A percentile compares a stretch with the other conserved stretches of the same genome.
phyloP scores from a whole-genome alignment of 1,284 basidiomycete species.

The Cutaneotrichosporon spelunceum region DNA sequence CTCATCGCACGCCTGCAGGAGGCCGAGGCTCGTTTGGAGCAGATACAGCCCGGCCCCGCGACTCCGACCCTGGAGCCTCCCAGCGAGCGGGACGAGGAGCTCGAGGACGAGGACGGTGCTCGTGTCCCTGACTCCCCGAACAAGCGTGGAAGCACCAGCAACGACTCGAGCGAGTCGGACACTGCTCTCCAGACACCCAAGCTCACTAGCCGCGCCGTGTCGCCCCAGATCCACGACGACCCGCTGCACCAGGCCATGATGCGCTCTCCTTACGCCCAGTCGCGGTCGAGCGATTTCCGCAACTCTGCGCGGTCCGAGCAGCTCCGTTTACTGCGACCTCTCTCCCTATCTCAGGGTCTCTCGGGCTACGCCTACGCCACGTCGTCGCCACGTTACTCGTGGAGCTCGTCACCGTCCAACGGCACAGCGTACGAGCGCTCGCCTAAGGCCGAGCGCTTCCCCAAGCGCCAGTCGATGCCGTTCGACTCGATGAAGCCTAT shows the following conservation, averaged over 20 bases:
- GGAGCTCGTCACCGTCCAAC: slow-evolving; percentile 26
- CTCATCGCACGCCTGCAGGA: slow-evolving; percentile 19
- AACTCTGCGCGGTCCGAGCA: slow-evolving; percentile 10
- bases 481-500: slow-evolving; percentile 35
- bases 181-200: slow-evolving; percentile 23
- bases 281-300: slow-evolving; percentile 33
- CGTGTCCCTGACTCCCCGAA: slow-evolving; percentile 10
- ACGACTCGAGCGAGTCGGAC: slow-evolving; percentile 29
- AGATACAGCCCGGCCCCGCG: slow-evolving; percentile 1
- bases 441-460: slow-evolving; percentile 32
- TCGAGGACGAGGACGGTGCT: slow-evolving; percentile 17
- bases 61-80: slow-evolving; percentile 21
- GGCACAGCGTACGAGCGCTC: slow-evolving; percentile 27
- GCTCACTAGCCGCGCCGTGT: slow-evolving; percentile 21
- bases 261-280: slow-evolving; percentile 66
- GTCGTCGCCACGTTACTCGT: slow-evolving; percentile 43
- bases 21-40: slow-evolving; percentile 18
- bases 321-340: slow-evolving; percentile 42
- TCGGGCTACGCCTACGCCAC: slow-evolving; percentile 71
- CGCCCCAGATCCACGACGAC: slow-evolving; percentile 51
- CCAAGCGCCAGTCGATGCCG: slow-evolving; percentile 34
- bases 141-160: slow-evolving; percentile 23
- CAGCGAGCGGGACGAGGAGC: slow-evolving; percentile 23
- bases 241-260: slow-evolving; percentile 94
- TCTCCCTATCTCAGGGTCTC: slow-evolving; percentile 92